Evolutionary conservation across 768 basidiomycete genomes (phyloP), one percentile per base, ranked within the genome.

Genomic region (Russula foetens): DNA sequence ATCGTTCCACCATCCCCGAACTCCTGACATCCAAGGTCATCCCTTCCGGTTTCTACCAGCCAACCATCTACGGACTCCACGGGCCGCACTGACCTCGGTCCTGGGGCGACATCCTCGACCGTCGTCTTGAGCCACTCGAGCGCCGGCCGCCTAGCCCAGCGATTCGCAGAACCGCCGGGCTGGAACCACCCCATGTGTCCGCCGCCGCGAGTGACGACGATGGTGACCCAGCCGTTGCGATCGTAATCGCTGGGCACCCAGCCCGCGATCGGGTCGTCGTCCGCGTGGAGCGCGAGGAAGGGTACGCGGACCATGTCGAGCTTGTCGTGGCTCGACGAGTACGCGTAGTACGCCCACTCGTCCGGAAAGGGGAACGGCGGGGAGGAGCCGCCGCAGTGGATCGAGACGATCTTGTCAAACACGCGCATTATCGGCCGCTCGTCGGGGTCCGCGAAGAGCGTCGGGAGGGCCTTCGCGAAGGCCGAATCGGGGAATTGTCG

Each of bases 171-270:
- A 8, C 61, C 66, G 19, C 67, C 56, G 7, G 68, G 72, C 72
- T 88, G 82, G 67, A 91, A 93, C 92, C 91, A 95, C 33, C 92
- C 92, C 17, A 95, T 76, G 73, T 95, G 92, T 0, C 92, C 91
- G 1, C 92, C 92, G n/a, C 76, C 74, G 35, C 75, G 71, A 0
- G 92, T 92, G 49, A 86, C 68, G n/a, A 76, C 83, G 74, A 87
- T 83, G 2, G 82, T 77, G 19, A 86, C 79, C 68, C 79, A 79
- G 55, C 68, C 46, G 63, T 82, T 83, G 24, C 75, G 77, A 59
- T 76, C 77, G 5, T 76, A 76, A 58, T 83, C 77, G 69, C 78
- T 76, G 21, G 88, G 89, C 28, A 86, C 76, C 58, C 80, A 76
- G 52, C 75, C 76, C 15, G 91, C 84, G 39, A 95, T 80, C n/a